These are phyloP conservation scores for Trypanosoma caninum DNA, from an alignment of 208 protist species.

Conservation along the genomic window DNA sequence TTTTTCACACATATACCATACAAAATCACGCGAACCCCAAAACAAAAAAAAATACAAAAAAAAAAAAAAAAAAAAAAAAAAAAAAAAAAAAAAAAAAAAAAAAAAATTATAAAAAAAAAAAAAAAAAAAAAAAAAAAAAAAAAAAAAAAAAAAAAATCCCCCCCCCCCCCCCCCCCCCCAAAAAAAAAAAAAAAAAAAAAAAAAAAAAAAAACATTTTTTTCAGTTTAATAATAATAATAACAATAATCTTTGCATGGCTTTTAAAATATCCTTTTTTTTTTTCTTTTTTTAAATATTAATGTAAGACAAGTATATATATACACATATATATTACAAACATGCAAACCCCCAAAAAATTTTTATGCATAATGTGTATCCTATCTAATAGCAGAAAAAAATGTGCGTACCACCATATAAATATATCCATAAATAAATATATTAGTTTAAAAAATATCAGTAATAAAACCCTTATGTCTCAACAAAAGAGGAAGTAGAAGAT, in stretches of 20 bases:
- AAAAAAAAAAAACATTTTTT: not conserved
- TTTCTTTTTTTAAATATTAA: too few relatives aligned
- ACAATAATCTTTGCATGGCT: not conserved
- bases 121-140: not conserved
- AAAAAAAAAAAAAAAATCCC: not conserved
- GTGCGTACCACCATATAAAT: too few relatives aligned
- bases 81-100: slow-evolving; percentile 1
- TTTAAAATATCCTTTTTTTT: not conserved
- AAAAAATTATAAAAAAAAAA: not conserved
- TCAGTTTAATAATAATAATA: not conserved
- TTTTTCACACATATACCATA: too few relatives aligned
- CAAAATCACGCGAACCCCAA: too few relatives aligned
- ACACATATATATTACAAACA: not conserved
- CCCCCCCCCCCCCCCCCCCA: not conserved
- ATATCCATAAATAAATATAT: not conserved
- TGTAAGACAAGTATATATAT: too few relatives aligned
- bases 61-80: slow-evolving; percentile 11
- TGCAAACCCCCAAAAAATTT: not conserved
- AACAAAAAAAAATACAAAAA: slow-evolving; percentile 13
- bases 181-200: slow-evolving; percentile 3
- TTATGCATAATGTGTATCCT: too few relatives aligned
- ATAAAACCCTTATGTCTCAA: slow-evolving; percentile 46
- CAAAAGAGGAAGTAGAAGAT: slow-evolving; percentile 48
- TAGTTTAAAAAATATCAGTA: not conserved
- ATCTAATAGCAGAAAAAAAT: not conserved